Evolutionary conservation across 2,329 filamentous ascomycete genomes (phyloP).

Genomic region (Fusarium redolens): DNA sequence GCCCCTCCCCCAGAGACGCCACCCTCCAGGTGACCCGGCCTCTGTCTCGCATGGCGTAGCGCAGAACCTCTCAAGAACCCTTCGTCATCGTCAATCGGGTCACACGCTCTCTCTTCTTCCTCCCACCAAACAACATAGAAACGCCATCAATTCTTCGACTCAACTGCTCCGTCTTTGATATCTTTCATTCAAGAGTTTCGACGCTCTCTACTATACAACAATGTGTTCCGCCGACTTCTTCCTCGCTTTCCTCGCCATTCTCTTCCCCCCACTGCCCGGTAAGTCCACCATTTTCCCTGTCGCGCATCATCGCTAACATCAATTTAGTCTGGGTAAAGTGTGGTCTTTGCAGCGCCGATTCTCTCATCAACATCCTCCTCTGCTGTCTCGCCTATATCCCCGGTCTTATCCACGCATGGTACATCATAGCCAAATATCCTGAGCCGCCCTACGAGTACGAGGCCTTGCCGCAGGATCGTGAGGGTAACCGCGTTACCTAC

Average conservation of each 20-base stretch:
- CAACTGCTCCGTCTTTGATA: background rate
- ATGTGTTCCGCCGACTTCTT: constrained; percentile 73
- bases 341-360: constrained; percentile 92
- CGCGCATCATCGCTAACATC: constrained; percentile 22
- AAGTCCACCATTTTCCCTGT: constrained; percentile 47
- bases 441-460: constrained; percentile 80
- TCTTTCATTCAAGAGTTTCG: background rate
- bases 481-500: constrained; percentile 75
- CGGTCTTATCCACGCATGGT: constrained; percentile 95
- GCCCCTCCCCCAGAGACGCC: constrained; percentile 36
- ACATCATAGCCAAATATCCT: constrained; percentile 93
- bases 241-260: constrained; percentile 70
- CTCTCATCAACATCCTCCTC: constrained; percentile 93
- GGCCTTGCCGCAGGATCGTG: constrained; percentile 66
- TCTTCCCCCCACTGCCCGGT: constrained; percentile 75
- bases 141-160: constrained; percentile 9
- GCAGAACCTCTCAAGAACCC: constrained; percentile 4
- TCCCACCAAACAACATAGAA: constrained; percentile 14
- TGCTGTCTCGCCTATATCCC: constrained; percentile 83
- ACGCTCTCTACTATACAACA: constrained; percentile 5
- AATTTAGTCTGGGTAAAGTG: constrained; percentile 91
- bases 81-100: constrained; percentile 39
- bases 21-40: constrained; percentile 31
- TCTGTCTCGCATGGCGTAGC: constrained; percentile 13
- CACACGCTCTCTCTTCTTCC: constrained; percentile 25